Conservation (phyloP, 2,329 filamentous ascomycete genomes). For the Trichophyton schoenleinii region DNA sequence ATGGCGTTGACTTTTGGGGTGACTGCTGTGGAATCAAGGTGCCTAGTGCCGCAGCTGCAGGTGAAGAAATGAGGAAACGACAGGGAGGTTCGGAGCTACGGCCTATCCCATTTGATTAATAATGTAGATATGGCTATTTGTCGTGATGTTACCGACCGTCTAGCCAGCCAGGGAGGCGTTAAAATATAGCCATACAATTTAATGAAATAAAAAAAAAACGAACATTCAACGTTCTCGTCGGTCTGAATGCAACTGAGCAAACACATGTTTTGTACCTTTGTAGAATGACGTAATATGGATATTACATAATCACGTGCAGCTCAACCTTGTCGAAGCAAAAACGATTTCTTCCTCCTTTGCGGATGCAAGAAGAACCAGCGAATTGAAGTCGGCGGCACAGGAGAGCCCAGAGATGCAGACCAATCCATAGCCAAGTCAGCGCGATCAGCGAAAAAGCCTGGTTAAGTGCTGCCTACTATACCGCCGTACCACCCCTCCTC, state of each 20-base stretch:
- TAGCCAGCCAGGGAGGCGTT: background rate
- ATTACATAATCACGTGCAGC: background rate
- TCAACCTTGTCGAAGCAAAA: background rate
- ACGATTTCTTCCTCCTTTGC: background rate
- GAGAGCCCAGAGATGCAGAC: background rate
- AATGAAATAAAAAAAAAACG: background rate
- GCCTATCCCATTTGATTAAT: conserved; percentile 36
- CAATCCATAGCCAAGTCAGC: background rate
- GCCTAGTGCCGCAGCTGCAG: conserved; percentile 82
- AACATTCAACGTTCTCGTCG: background rate
- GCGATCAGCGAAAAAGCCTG: background rate
- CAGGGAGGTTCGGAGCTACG: conserved; percentile 53
- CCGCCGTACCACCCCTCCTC: background rate
- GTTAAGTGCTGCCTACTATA: background rate
- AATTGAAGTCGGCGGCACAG: background rate
- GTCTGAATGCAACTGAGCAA: too few species aligned
- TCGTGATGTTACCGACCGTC: background rate
- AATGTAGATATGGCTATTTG: background rate
- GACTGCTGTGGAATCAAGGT: conserved; percentile 98
- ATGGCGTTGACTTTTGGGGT: conserved; percentile 53
- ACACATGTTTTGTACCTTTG: background rate
- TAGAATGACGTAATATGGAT: background rate
- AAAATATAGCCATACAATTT: background rate
- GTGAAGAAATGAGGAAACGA: conserved; percentile 72
- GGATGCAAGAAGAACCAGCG: background rate